These are phyloP conservation scores for Beauveria varroae DNA, from an alignment of 2,329 filamentous ascomycete species.

Conservation along the genomic window DNA sequence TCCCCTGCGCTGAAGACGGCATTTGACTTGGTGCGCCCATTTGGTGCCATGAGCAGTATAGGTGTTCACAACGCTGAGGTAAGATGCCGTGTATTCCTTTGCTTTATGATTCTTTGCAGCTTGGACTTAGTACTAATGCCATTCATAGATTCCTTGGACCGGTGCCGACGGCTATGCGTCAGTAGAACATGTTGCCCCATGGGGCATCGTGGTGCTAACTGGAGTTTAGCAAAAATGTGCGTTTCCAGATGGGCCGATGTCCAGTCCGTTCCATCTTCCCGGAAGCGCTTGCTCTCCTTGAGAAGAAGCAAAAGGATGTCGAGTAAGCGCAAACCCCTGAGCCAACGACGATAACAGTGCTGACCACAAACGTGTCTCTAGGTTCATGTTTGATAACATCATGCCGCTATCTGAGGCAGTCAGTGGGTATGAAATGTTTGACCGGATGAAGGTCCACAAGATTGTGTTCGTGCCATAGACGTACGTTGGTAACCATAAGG, in stretches of 20 bases:
- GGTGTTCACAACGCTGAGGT: conserved; percentile 70
- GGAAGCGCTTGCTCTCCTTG: conserved; percentile 56
- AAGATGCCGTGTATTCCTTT: conserved; percentile 14
- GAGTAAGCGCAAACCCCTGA: conserved; percentile 39
- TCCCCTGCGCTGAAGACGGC: conserved; percentile 62
- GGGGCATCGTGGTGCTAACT: conserved; percentile 16
- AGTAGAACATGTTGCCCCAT: conserved; percentile 16
- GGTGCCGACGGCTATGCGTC: conserved; percentile 55
- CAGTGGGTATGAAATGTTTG: conserved; percentile 63
- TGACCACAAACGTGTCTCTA: conserved; percentile 22
- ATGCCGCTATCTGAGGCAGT: conserved; percentile 62
- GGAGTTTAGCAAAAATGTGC: conserved; percentile 56
- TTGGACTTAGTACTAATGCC: conserved; percentile 17
- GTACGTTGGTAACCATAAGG: not conserved
- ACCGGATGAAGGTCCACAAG: conserved; percentile 67
- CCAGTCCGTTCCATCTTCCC: conserved; percentile 65
- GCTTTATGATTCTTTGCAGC: not conserved
- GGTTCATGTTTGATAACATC: conserved; percentile 71
- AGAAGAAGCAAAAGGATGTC: conserved; percentile 58
- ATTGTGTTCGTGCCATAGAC: conserved; percentile 54
- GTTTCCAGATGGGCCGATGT: conserved; percentile 68
- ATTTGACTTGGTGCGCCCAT: conserved; percentile 64
- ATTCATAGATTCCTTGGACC: conserved; percentile 54
- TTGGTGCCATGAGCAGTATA: conserved; percentile 66
- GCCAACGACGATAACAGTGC: not conserved